phyloP scores from a whole-genome alignment of 371 early-diverging fungal genomes.

The Modicella reniformis region DNA sequence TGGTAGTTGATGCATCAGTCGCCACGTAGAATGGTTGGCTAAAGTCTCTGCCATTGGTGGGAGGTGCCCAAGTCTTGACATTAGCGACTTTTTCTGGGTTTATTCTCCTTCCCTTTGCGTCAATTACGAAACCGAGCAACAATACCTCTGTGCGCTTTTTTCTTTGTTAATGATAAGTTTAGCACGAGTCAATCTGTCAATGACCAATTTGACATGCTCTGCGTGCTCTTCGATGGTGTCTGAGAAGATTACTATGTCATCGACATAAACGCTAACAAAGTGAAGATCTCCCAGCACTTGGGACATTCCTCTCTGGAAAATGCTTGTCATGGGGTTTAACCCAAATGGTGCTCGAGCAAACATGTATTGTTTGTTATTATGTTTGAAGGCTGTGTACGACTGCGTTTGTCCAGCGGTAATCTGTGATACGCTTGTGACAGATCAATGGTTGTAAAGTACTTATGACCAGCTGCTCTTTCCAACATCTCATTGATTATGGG shows the following conservation, averaged over 20 bases:
- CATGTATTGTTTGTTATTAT: conserved; percentile 34
- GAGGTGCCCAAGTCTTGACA: conserved; percentile 10
- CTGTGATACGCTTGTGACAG: not conserved
- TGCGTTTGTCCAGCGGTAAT: not conserved
- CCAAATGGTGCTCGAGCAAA: conserved; percentile 47
- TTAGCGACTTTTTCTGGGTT: conserved; percentile 22
- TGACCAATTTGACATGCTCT: not conserved
- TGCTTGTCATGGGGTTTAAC: conserved; percentile 21
- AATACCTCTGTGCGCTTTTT: conserved; percentile 16
- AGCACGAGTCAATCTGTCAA: conserved; percentile 10
- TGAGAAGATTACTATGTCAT: conserved; percentile 22
- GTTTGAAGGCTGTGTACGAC: conserved; percentile 29
- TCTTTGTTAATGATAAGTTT: conserved; percentile 23
- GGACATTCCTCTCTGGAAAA: conserved; percentile 40
- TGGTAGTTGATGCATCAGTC: conserved; percentile 47
- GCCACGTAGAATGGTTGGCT: conserved; percentile 47
- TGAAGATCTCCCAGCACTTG: conserved; percentile 14
- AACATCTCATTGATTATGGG: not conserved
- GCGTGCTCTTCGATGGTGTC: not conserved
- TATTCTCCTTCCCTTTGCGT: conserved; percentile 6
- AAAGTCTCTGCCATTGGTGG: conserved; percentile 19
- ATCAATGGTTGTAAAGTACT: conserved; percentile 3
- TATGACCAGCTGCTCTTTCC: not conserved
- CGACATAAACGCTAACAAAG: conserved; percentile 15
- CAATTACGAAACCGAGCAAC: conserved; percentile 8